These are phyloP conservation scores for Nicotiana obtusifolia DNA, from an alignment of 257 asterid species.

Conservation along the genomic window DNA sequence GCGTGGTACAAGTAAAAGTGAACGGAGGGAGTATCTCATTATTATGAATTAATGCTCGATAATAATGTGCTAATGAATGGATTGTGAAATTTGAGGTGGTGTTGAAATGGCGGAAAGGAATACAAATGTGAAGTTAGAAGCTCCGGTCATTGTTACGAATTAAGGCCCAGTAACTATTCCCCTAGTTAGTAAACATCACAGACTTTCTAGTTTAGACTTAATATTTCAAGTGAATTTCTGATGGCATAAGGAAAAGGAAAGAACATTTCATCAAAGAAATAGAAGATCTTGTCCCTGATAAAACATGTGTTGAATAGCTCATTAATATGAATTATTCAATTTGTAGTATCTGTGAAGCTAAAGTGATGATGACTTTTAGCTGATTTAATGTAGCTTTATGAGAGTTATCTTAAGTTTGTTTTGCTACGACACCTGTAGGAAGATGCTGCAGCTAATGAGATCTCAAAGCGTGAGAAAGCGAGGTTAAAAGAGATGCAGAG, in stretches of 20 bases:
- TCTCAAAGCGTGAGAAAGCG: conserved; percentile 66
- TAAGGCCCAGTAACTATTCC: background rate
- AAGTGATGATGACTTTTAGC: background rate
- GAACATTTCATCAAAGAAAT: background rate
- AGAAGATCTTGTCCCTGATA: background rate
- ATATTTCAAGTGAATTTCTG: background rate
- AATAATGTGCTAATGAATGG: background rate
- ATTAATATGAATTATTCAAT: background rate
- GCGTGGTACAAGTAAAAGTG: too few species aligned
- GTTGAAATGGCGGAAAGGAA: background rate
- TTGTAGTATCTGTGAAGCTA: background rate
- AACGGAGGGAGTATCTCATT: too few species aligned
- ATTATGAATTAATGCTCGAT: background rate
- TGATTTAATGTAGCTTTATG: background rate
- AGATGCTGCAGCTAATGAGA: conserved; percentile 37
- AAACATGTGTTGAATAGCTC: background rate
- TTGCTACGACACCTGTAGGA: conserved; percentile 42
- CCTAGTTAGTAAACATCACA: background rate
- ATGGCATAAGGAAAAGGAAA: background rate
- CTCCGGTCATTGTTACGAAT: background rate
- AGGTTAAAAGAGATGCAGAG: conserved; percentile 78
- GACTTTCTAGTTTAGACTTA: background rate
- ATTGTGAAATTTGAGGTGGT: background rate
- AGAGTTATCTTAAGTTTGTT: background rate
- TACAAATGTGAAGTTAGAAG: background rate